These are phyloP conservation scores for Achaetomiella virescens DNA, from an alignment of 495 filamentous ascomycete genomes.

Conservation along the genomic window DNA sequence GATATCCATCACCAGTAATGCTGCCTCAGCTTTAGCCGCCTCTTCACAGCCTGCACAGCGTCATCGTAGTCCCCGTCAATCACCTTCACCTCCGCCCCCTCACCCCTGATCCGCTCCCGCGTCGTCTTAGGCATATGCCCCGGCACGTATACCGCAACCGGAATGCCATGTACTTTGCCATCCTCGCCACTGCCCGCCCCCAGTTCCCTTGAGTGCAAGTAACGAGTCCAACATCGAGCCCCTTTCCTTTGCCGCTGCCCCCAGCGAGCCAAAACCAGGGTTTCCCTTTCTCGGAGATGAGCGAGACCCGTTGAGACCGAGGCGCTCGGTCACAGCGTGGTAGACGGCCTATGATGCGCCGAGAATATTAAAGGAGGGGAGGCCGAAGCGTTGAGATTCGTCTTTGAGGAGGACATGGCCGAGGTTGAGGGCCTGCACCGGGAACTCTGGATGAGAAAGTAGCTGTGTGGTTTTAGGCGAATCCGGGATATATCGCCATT, in stretches of 20 bases:
- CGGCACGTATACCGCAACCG: slow-evolving; percentile 52
- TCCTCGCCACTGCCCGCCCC: slow-evolving; percentile 61
- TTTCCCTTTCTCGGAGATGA: slow-evolving; percentile 20
- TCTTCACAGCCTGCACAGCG: slow-evolving; percentile 43
- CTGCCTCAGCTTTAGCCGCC: slow-evolving; percentile 26
- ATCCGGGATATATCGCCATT: neutral
- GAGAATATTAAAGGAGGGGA: slow-evolving; percentile 71
- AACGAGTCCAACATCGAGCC: slow-evolving; percentile 32
- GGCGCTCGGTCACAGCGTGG: slow-evolving; percentile 42
- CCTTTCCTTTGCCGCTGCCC: slow-evolving; percentile 26
- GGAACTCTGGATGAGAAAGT: neutral
- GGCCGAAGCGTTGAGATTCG: slow-evolving; percentile 51
- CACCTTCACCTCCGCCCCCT: slow-evolving; percentile 51
- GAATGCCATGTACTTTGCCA: slow-evolving; percentile 52
- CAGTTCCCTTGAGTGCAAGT: slow-evolving; percentile 66
- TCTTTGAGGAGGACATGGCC: slow-evolving; percentile 52
- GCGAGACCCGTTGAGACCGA: slow-evolving; percentile 31
- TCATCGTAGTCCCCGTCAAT: slow-evolving; percentile 56
- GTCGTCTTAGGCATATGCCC: slow-evolving; percentile 45
- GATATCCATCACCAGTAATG: slow-evolving; percentile 60
- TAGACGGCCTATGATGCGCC: slow-evolving; percentile 69
- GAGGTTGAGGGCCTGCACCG: slow-evolving; percentile 42
- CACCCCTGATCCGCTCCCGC: slow-evolving; percentile 45
- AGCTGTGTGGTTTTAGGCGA: neutral
- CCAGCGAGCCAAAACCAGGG: slow-evolving; percentile 34